A percentile compares a stretch with the other conserved stretches of the same genome.
phyloP scores from a whole-genome alignment of 306 rosid genomes.

The Neltuma alba region DNA sequence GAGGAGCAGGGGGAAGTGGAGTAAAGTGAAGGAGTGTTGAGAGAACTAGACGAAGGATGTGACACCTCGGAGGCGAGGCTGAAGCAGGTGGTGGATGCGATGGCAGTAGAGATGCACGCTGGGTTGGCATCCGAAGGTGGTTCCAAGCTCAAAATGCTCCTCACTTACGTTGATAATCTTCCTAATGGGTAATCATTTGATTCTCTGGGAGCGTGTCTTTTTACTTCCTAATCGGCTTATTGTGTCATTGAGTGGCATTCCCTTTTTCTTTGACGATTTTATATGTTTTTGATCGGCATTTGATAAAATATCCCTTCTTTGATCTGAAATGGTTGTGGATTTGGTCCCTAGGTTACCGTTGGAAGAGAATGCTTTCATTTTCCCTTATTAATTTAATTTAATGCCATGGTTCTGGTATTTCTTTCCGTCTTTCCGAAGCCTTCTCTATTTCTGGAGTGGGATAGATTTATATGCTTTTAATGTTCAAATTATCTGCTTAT shows the following conservation, averaged over 20 bases:
- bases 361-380: not conserved
- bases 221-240: conserved; percentile 31
- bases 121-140: conserved; percentile 97
- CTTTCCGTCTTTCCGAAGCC: not conserved
- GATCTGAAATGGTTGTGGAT: conserved; percentile 2
- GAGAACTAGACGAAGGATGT: conserved; percentile 73
- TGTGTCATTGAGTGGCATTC: conserved; percentile 33
- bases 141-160: conserved; percentile 96
- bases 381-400: conserved; percentile 1
- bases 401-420: conserved; percentile 16
- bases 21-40: conserved; percentile 63
- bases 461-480: conserved; percentile 16
- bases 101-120: conserved; percentile 99
- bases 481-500: conserved; percentile 1
- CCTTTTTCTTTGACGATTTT: not conserved
- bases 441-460: conserved; percentile 13
- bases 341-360: not conserved
- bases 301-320: not conserved
- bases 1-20: conserved; percentile 78
- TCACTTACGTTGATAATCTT: conserved; percentile 82
- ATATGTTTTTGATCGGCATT: not conserved
- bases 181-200: conserved; percentile 75
- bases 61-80: conserved; percentile 69
- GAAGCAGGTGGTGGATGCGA: conserved; percentile 88
- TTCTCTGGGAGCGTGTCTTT: not conserved